A percentile compares a stretch with the other conserved stretches of the same genome.
Evolutionary conservation across 2,329 filamentous ascomycete species (phyloP).

Genomic region (Aspergillus sp.): DNA sequence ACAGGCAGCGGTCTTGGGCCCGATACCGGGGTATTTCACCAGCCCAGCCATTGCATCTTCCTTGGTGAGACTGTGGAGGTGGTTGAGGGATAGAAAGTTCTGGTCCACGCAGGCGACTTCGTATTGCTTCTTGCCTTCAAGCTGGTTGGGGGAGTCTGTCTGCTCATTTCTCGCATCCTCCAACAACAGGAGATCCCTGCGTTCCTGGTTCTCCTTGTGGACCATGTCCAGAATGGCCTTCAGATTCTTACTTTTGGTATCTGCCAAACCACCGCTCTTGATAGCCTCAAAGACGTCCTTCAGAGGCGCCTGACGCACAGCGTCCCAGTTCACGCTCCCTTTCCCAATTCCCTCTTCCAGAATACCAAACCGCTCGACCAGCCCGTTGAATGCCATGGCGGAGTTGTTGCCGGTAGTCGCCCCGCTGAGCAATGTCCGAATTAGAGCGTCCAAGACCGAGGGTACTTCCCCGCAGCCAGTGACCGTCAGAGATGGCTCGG

Average conservation of each 20-base stretch:
- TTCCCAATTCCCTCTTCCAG: slow-evolving; percentile 55
- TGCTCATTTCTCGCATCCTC: slow-evolving; percentile 37
- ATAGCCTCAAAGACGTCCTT: slow-evolving; percentile 61
- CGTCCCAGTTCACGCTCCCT: slow-evolving; percentile 67
- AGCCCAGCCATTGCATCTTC: slow-evolving; percentile 51
- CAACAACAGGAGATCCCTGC: slow-evolving; percentile 41
- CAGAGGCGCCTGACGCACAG: slow-evolving; percentile 50
- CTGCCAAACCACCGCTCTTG: slow-evolving; percentile 59
- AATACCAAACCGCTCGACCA: slow-evolving; percentile 56
- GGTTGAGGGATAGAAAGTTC: slow-evolving; percentile 55
- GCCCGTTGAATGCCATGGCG: slow-evolving; percentile 54
- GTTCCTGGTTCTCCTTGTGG: slow-evolving; percentile 56
- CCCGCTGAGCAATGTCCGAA: slow-evolving; percentile 53
- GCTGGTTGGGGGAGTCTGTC: slow-evolving; percentile 33
- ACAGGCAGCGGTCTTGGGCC: slow-evolving; percentile 57
- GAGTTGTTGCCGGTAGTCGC: slow-evolving; percentile 54
- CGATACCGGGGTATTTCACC: slow-evolving; percentile 53
- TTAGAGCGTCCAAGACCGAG: slow-evolving; percentile 54
- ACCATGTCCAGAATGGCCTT: slow-evolving; percentile 65
- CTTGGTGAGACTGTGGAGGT: slow-evolving; percentile 47
- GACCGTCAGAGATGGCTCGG: slow-evolving; percentile 58
- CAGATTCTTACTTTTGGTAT: slow-evolving; percentile 62
- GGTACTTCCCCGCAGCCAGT: slow-evolving; percentile 63
- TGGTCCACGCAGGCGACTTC: slow-evolving; percentile 51
- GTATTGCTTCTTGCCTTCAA: slow-evolving; percentile 42